Conservation (phyloP, 2,329 filamentous ascomycete species). For the Aspergillus sp. region DNA sequence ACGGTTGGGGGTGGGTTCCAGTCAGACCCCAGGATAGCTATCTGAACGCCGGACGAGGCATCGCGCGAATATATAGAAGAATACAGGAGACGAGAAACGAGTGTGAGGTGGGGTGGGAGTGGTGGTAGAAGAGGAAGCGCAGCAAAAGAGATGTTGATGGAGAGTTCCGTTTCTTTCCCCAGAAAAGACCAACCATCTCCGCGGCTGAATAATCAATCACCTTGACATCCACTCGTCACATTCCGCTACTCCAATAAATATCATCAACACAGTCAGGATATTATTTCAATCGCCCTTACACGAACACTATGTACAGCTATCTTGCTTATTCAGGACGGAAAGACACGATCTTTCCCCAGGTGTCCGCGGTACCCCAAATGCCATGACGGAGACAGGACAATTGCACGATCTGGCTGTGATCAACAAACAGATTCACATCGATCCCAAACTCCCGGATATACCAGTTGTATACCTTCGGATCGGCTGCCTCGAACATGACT, state of each 20-base stretch:
- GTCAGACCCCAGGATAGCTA: background rate
- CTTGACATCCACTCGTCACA: background rate
- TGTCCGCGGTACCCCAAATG: constrained; percentile 57
- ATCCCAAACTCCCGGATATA: constrained; percentile 56
- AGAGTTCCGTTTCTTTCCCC: background rate
- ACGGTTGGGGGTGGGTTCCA: background rate
- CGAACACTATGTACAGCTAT: background rate
- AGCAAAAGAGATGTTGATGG: background rate
- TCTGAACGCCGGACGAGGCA: background rate
- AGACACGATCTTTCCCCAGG: constrained; percentile 52
- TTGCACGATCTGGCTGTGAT: constrained; percentile 59
- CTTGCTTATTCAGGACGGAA: constrained; percentile 29
- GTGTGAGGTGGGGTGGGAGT: background rate
- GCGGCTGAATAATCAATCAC: constrained; percentile 1
- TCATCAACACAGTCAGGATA: background rate
- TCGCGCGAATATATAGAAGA: background rate
- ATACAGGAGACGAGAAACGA: background rate
- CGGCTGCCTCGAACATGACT: constrained; percentile 59
- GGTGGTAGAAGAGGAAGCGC: background rate
- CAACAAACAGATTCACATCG: constrained; percentile 57
- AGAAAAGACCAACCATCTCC: constrained; percentile 1
- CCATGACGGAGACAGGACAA: constrained; percentile 50
- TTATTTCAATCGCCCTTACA: background rate
- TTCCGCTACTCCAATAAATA: background rate
- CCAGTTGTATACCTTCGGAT: constrained; percentile 56